A percentile compares a stretch with the other conserved stretches of the same genome.
Evolutionary conservation across 2,329 filamentous ascomycete species (phyloP).

Genomic region (Nigrospora osmanthi): DNA sequence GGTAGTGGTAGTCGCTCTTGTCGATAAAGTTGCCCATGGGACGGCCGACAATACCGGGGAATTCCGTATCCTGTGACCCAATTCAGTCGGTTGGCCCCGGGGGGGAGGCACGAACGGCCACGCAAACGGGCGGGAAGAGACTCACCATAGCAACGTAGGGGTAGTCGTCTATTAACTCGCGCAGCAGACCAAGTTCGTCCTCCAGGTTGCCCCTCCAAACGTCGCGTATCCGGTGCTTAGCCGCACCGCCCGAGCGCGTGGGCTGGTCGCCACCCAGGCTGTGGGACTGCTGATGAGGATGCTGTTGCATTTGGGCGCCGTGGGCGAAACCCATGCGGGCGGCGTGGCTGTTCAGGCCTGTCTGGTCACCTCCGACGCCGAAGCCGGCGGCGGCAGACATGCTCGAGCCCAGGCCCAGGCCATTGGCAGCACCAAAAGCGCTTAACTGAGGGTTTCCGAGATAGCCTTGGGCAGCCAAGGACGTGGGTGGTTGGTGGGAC

Average conservation of each 20-base stretch:
- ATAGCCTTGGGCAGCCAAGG: conserved; percentile 65
- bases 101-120: too few species aligned
- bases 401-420: conserved; percentile 50
- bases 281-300: conserved; percentile 38
- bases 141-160: conserved; percentile 96
- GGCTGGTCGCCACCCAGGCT: conserved; percentile 23
- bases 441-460: conserved; percentile 61
- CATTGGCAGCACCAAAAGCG: conserved; percentile 52
- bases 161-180: conserved; percentile 81
- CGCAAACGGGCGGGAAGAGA: neutral
- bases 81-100: neutral
- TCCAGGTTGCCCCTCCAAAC: conserved; percentile 91
- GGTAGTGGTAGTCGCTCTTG: conserved; percentile 97
- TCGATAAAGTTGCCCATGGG: conserved; percentile 92
- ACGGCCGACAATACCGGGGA: conserved; percentile 92
- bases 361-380: conserved; percentile 48
- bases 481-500: conserved; percentile 34
- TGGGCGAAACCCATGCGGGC: conserved; percentile 83
- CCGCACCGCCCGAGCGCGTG: conserved; percentile 34
- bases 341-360: conserved; percentile 77
- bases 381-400: conserved; percentile 40
- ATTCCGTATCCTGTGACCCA: conserved; percentile 76
- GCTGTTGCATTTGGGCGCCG: conserved; percentile 51
- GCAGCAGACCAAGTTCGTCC: conserved; percentile 80
- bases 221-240: conserved; percentile 80